Conservation (phyloP, 352 stramenopile genomes). For the Pythium guiyangense region DNA sequence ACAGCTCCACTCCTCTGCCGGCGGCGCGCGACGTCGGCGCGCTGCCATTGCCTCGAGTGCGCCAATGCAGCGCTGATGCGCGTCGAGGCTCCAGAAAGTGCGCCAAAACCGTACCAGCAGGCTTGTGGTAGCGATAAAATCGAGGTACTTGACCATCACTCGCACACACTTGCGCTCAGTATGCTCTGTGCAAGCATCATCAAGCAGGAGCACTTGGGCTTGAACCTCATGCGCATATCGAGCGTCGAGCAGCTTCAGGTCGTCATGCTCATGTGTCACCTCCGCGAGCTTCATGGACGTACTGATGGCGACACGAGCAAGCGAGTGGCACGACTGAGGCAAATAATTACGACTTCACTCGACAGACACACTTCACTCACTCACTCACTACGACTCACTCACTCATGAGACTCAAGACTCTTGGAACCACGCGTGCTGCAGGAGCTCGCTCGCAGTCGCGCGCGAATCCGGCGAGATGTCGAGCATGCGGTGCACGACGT, state of each 20-base stretch:
- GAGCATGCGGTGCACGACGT: slow-evolving; percentile 86
- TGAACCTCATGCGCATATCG: no score
- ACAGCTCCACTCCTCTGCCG: slow-evolving; percentile 53
- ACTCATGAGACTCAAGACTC: slow-evolving; percentile 1
- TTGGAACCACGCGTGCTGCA: slow-evolving; percentile 52
- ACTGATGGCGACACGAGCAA: no score
- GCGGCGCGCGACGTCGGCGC: slow-evolving; percentile 1
- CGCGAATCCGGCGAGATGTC: slow-evolving; percentile 80
- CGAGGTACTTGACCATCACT: background rate
- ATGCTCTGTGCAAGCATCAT: background rate
- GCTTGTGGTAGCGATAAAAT: background rate
- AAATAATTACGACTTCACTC: slow-evolving; percentile 1
- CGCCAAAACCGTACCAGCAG: background rate
- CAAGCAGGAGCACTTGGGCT: background rate
- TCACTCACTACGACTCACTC: background rate
- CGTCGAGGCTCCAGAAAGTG: background rate
- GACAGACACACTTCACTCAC: background rate
- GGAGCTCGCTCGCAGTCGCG: slow-evolving; percentile 40
- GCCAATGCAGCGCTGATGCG: background rate
- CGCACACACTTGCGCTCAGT: no score
- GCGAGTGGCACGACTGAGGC: background rate
- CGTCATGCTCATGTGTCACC: no score
- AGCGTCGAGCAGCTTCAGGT: no score
- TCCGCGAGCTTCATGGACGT: no score
- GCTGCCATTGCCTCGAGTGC: slow-evolving; percentile 1